phyloP scores from a whole-genome alignment of 1,284 basidiomycete genomes.

The Marasmius tenuissimus region DNA sequence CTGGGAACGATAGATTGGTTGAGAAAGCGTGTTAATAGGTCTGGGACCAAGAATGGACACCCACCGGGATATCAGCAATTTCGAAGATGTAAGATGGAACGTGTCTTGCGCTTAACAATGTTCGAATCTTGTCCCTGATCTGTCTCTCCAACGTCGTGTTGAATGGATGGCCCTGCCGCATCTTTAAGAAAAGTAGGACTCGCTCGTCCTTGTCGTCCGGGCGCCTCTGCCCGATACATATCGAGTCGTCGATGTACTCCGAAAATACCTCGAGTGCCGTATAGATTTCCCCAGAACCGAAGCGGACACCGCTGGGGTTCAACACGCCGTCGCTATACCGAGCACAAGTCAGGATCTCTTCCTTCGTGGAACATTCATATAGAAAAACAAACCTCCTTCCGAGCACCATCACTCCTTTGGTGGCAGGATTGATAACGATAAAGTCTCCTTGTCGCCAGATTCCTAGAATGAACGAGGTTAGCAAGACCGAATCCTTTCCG shows the following conservation, averaged over 20 bases:
- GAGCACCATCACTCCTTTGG: constrained; percentile 60
- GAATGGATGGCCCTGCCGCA: constrained; percentile 55
- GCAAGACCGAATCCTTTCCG: background rate
- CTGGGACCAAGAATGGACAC: constrained; percentile 23
- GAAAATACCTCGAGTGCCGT: constrained; percentile 69
- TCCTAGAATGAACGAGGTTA: constrained; percentile 37
- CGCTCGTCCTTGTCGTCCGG: constrained; percentile 77
- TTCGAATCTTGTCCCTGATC: constrained; percentile 62
- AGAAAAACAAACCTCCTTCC: constrained; percentile 51
- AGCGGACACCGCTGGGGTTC: constrained; percentile 86
- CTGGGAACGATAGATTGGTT: constrained; percentile 28
- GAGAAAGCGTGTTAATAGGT: background rate
- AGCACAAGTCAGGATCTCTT: background rate
- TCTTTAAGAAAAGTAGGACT: constrained; percentile 83
- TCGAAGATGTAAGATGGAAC: constrained; percentile 69
- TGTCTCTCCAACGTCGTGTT: constrained; percentile 45
- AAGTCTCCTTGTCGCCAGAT: constrained; percentile 74
- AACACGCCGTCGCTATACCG: constrained; percentile 63
- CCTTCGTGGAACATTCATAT: background rate
- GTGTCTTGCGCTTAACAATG: constrained; percentile 71
- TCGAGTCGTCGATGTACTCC: constrained; percentile 61
- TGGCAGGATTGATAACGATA: constrained; percentile 61
- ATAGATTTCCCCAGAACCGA: constrained; percentile 89
- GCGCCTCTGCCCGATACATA: constrained; percentile 83
- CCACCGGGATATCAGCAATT: constrained; percentile 62